A percentile compares a stretch with the other conserved stretches of the same genome.
phyloP scores from a whole-genome alignment of 169 alveolate genomes.

The Plasmodium coatneyi region DNA sequence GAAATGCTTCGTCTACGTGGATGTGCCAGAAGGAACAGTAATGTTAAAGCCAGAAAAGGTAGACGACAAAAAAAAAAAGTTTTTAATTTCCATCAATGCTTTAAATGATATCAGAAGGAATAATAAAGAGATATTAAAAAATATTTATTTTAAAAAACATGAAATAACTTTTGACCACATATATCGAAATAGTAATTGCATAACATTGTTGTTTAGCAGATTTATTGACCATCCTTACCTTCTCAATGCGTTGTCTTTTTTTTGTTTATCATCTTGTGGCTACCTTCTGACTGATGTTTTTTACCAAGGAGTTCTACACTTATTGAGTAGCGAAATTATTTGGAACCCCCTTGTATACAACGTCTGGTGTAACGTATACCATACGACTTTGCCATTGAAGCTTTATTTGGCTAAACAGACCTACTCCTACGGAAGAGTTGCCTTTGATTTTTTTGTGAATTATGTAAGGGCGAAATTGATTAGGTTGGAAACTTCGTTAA shows the following conservation, averaged over 20 bases:
- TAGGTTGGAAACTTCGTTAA: conserved; percentile 26
- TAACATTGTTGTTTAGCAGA: conserved; percentile 24
- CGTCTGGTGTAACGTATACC: conserved; percentile 41
- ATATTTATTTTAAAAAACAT: conserved; percentile 48
- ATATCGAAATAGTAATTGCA: conserved; percentile 36
- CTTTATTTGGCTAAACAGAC: conserved; percentile 51
- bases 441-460: conserved; percentile 5
- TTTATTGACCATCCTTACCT: conserved; percentile 10
- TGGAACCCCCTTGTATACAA: conserved; percentile 55
- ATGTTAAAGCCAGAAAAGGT: conserved; percentile 46
- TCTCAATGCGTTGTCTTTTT: background rate
- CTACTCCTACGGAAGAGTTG: conserved; percentile 23
- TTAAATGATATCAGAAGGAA: conserved; percentile 65
- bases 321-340: conserved; percentile 52
- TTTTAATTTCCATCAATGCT: conserved; percentile 50
- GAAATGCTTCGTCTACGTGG: conserved; percentile 49
- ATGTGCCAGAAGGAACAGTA: conserved; percentile 43
- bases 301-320: conserved; percentile 12
- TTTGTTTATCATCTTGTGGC: conserved; percentile 19
- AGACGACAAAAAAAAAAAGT: conserved; percentile 12
- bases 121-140: conserved; percentile 59
- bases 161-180: conserved; percentile 42
- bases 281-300: conserved; percentile 16
- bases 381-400: conserved; percentile 58
- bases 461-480: conserved; percentile 17